Evolutionary conservation across 2,329 filamentous ascomycete genomes (phyloP).

Genomic region (Aureobasidium pullulans): DNA sequence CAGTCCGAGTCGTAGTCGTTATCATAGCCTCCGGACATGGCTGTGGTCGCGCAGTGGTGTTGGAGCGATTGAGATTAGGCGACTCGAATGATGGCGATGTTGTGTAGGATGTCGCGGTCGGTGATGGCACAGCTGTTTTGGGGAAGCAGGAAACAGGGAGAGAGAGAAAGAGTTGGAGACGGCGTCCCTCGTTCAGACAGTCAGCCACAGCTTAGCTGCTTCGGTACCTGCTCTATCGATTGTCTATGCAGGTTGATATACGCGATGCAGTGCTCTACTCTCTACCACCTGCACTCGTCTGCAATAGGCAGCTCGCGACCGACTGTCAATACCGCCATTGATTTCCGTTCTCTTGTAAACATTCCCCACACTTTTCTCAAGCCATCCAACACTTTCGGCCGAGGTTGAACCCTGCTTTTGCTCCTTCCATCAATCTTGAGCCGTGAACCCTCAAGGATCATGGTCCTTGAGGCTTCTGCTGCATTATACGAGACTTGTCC

Average conservation of each 20-base stretch:
- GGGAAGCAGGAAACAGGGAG: not conserved
- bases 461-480: too few relatives aligned
- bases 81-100: not conserved
- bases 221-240: not conserved
- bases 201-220: not conserved
- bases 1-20: slow-evolving; percentile 30
- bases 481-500: too few relatives aligned
- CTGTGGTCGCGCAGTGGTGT: not conserved
- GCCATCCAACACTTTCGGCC: not conserved
- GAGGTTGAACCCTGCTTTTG: not conserved
- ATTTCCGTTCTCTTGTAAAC: not conserved
- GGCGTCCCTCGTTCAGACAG: not conserved
- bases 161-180: not conserved
- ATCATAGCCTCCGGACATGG: slow-evolving; percentile 1
- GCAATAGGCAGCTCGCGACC: not conserved
- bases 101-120: not conserved
- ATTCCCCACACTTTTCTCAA: slow-evolving; percentile 1
- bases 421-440: too few relatives aligned
- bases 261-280: too few relatives aligned
- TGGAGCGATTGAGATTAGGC: not conserved
- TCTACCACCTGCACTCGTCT: not conserved
- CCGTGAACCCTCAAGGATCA: too few relatives aligned
- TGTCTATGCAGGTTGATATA: not conserved
- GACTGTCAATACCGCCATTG: not conserved
- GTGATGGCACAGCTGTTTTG: not conserved